phyloP scores from a whole-genome alignment of 2,329 filamentous ascomycete species.

The Alternaria triticina region DNA sequence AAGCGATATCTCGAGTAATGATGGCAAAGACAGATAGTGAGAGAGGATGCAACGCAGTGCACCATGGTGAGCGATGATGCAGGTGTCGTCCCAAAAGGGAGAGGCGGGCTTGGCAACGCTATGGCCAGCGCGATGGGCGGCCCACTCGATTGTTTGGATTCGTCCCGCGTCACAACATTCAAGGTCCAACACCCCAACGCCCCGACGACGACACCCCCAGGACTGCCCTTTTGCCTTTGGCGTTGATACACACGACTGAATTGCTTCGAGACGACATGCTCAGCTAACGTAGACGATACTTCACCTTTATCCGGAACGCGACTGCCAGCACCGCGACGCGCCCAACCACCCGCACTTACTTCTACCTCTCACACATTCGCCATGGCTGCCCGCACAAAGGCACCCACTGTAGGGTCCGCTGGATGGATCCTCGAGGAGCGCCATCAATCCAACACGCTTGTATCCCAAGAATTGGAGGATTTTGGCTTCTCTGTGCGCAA shows the following conservation, averaged over 20 bases:
- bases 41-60: neutral
- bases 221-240: conserved; percentile 17
- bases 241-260: conserved; percentile 17
- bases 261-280: conserved; percentile 23
- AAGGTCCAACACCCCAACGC: conserved; percentile 17
- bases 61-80: neutral
- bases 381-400: conserved; percentile 45
- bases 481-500: conserved; percentile 91
- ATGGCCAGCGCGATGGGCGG: conserved; percentile 20
- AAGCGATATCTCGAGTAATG: neutral
- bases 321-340: conserved; percentile 32
- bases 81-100: conserved; percentile 5
- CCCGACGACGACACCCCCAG: conserved; percentile 15
- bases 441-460: conserved; percentile 75
- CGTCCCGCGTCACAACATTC: conserved; percentile 24
- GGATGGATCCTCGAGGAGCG: conserved; percentile 88
- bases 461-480: conserved; percentile 85
- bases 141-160: conserved; percentile 30
- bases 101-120: conserved; percentile 18
- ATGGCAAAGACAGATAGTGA: neutral
- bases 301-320: conserved; percentile 13
- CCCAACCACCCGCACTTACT: conserved; percentile 16
- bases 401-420: conserved; percentile 73
- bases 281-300: conserved; percentile 17
- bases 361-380: conserved; percentile 14